Evolutionary conservation across 148 eudicot species (phyloP), one percentile per base, ranked within the genome.

Genomic region (Silene conica): DNA sequence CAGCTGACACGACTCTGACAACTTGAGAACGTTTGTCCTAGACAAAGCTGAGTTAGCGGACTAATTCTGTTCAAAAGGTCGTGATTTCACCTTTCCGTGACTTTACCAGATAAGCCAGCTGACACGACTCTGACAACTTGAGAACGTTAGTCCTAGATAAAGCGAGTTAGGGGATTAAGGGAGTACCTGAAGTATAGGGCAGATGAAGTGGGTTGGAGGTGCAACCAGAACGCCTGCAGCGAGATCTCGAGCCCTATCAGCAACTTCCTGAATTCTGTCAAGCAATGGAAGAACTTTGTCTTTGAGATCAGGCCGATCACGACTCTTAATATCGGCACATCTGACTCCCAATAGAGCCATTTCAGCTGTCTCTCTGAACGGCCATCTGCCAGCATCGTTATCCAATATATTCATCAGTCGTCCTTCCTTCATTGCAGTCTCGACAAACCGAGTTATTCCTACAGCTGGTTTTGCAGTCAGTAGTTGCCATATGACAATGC

Each of bases 171-270:
- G n/a, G n/a, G n/a, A n/a, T 26, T 26, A 26, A 1, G 28, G 28
- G 2, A 26, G 76, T 79, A 92, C 98, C 90, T 86, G 82, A 60
- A 87, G 87, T 70, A 93, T 89, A 71, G 98, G 98, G 72, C 98
- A 93, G 38, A 86, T 80, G 82, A 91, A 93, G 80, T 89, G 92
- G 67, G 58, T 87, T 0, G 92, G 95, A 78, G 97, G 89, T 15
- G 76, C 79, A 0, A 73, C 73, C 34, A 72, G 74, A 56, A 70
- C 77, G 52, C 62, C 75, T 2, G 73, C 68, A 52, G 74, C 72
- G 68, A 60, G 31, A 68, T 85, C 85, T 21, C 85, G 84, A 38
- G 93, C 93, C 61, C 69, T 80, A 21, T 85, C 88, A 25, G 91
- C 96, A 25, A 82, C 10, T 8, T 87, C 88, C 78, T 88, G 89